phyloP scores from a whole-genome alignment of 805 yeast species.

The Cyberlindnera japonica region DNA sequence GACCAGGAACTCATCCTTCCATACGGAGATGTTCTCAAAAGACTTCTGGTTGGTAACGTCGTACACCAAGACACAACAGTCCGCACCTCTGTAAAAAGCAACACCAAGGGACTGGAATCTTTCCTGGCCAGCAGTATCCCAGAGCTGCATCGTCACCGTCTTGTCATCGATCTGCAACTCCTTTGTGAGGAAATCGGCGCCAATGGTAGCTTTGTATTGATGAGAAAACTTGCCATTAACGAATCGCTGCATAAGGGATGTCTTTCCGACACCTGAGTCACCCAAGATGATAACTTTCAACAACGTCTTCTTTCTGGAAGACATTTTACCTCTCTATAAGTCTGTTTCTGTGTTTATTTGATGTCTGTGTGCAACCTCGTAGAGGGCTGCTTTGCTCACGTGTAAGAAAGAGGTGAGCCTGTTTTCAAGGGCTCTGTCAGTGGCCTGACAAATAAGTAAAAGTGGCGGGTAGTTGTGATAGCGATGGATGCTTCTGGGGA shows the following conservation, averaged over 20 bases:
- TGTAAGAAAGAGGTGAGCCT: too few species aligned
- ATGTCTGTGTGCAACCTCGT: too few species aligned
- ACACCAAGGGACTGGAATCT: conserved; percentile 95
- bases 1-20: conserved; percentile 94
- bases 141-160: conserved; percentile 60
- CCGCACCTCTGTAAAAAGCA: conserved; percentile 96
- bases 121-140: conserved; percentile 99
- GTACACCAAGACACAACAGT: conserved; percentile 93
- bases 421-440: too few species aligned
- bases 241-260: conserved; percentile 95
- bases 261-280: conserved; percentile 97
- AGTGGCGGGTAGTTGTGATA: too few species aligned
- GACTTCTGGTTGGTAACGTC: conserved; percentile 95
- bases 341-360: too few species aligned
- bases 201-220: conserved; percentile 96
- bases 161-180: conserved; percentile 79
- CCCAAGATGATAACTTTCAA: conserved; percentile 89
- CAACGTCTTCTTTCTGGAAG: conserved; percentile 63
- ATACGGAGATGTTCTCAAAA: conserved; percentile 79
- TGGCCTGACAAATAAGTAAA: too few species aligned
- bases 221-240: conserved; percentile 92
- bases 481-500: neutral
- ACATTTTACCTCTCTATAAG: too few species aligned
- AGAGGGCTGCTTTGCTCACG: too few species aligned
- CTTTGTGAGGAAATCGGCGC: conserved; percentile 94